These are phyloP conservation scores for Sarocladium kiliense DNA, from an alignment of 2,329 filamentous ascomycete genomes.

Conservation along the genomic window DNA sequence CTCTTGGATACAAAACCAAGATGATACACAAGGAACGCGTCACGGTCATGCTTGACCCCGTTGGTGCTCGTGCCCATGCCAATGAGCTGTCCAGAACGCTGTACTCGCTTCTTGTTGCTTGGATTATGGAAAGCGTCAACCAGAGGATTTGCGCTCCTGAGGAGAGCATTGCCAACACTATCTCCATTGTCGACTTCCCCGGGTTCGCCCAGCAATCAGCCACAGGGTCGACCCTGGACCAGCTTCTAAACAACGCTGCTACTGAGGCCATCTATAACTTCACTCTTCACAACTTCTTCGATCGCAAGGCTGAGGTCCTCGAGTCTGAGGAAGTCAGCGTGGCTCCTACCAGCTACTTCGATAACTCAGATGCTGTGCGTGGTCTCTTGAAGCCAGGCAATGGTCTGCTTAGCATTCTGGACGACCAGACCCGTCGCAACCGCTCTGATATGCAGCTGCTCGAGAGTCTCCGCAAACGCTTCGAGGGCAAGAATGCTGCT, in stretches of 20 bases:
- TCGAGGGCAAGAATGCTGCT: constrained; percentile 89
- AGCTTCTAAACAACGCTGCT: constrained; percentile 90
- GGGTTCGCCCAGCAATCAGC: constrained; percentile 83
- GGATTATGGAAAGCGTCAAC: constrained; percentile 90
- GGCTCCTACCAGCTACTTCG: constrained; percentile 90
- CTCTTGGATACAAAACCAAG: constrained; percentile 92
- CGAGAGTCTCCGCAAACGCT: constrained; percentile 86
- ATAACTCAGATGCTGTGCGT: constrained; percentile 91
- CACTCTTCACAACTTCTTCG: constrained; percentile 92
- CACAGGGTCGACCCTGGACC: constrained; percentile 82
- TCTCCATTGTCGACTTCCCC: constrained; percentile 94
- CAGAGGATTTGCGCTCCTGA: constrained; percentile 82
- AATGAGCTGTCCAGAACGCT: constrained; percentile 90
- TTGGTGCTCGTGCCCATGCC: constrained; percentile 83
- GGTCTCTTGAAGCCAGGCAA: constrained; percentile 90
- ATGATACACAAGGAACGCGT: constrained; percentile 94
- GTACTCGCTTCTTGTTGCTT: constrained; percentile 90
- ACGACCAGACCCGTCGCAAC: constrained; percentile 89
- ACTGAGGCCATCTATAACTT: constrained; percentile 90
- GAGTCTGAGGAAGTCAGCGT: constrained; percentile 92
- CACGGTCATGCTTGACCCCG: constrained; percentile 96
- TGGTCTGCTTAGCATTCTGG: constrained; percentile 86
- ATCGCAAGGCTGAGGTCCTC: constrained; percentile 85
- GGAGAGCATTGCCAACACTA: constrained; percentile 84
- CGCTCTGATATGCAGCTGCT: constrained; percentile 85